phyloP scores from a whole-genome alignment of 768 basidiomycete genomes.

The Podaxis carcinomalis region DNA sequence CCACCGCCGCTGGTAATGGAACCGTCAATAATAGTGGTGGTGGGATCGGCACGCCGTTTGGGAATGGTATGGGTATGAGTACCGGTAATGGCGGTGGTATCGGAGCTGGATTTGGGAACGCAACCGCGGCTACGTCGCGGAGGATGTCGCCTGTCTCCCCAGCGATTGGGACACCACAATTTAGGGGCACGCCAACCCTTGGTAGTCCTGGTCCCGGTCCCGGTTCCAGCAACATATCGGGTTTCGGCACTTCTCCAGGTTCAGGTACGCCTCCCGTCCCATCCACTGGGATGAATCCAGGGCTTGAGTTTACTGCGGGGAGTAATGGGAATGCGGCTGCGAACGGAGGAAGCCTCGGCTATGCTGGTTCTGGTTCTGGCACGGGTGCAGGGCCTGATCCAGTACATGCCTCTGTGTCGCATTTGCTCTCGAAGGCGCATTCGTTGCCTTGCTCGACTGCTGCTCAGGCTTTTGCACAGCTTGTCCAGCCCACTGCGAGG shows the following conservation, averaged over 20 bases:
- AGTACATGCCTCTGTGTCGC: conserved; percentile 59
- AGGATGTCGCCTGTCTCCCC: background rate
- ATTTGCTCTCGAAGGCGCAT: conserved; percentile 63
- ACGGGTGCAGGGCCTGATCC: conserved; percentile 34
- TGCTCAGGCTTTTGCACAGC: conserved; percentile 68
- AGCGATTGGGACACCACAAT: background rate
- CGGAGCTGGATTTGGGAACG: background rate
- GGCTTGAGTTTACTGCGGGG: background rate
- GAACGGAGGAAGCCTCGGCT: background rate
- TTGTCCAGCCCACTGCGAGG: conserved; percentile 70
- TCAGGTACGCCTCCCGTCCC: background rate
- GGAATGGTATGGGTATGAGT: background rate
- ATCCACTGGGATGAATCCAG: background rate
- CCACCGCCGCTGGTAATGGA: background rate
- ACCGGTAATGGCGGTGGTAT: background rate
- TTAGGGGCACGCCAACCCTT: background rate
- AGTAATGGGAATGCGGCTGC: background rate
- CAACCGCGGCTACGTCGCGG: background rate
- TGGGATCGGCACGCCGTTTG: background rate
- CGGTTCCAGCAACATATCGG: background rate
- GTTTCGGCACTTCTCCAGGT: background rate
- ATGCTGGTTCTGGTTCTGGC: background rate
- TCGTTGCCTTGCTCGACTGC: conserved; percentile 74
- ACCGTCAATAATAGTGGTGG: background rate
- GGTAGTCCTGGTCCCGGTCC: background rate